Evolutionary conservation across 805 yeast species (phyloP), one percentile per base, ranked within the genome.

Genomic region (Tetrapisispora taiwanensis): DNA sequence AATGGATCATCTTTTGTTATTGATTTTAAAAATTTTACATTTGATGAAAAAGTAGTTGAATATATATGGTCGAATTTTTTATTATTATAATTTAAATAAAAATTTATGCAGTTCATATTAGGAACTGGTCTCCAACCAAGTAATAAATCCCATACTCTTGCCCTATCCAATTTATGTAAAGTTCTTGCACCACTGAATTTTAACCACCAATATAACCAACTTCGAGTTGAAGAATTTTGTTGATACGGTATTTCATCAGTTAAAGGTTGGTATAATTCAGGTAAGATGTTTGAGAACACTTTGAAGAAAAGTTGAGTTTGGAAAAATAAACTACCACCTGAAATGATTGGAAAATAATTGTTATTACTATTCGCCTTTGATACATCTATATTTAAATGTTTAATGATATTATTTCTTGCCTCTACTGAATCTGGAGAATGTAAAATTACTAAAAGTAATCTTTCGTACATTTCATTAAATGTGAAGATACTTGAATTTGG

Each of bases 141-240:
- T 37, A 88, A 63, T 50, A 79, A 66, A 65, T 89, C 97, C 97
- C 97, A 89, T 7, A 87, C 71, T 48, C 95, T 71, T 12, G 92
- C 95, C 42, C 96, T 66, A 62, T 87, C 95, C 46, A 71, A 72
- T 48, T 83, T 74, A 36, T 88, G 81, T 75, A 94, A 78, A 7
- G 82, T 87, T 62, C 84, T 84, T 13, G 92, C 76, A 18, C 96
- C 96, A 56, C 85, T 76, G 73, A 84, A 89, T 58, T 87, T 86
- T 50, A 89, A 69, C 97, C 97, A 89, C 95, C 95, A 89, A 33
- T 86, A 73, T 22, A 88, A 69, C 97, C 97, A 89, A 49, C 83
- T 87, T 47, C 76, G 71, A 36, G 73, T 70, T 15, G 66, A 53
- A 4, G 26, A 18, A 45, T 69, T 70, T 34, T 76, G 73, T 51